These are phyloP conservation scores for Pseudogymnoascus sp. DNA, from an alignment of 2,329 filamentous ascomycete genomes.

Conservation along the genomic window DNA sequence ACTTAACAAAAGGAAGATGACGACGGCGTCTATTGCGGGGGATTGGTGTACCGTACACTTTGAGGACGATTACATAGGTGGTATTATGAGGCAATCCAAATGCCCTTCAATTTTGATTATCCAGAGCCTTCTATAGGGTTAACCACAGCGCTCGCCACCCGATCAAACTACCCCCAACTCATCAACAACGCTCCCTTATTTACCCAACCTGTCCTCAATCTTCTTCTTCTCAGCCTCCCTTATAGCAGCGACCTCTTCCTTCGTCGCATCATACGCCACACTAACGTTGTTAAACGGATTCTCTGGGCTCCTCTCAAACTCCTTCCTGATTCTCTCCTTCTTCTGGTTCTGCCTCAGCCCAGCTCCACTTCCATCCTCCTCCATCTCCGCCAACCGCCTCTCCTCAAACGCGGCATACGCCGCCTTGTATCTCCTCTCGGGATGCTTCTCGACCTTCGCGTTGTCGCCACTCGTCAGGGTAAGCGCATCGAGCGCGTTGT, in stretches of 20 bases:
- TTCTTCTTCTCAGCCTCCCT: constrained; percentile 59
- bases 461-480: constrained; percentile 50
- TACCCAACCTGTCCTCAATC: constrained; percentile 61
- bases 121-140: not conserved
- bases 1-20: not conserved
- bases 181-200: not conserved
- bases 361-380: constrained; percentile 62
- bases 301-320: constrained; percentile 89
- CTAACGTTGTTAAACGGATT: constrained; percentile 90
- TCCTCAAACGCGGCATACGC: constrained; percentile 79
- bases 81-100: not conserved
- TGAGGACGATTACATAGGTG: not conserved
- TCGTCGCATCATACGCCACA: constrained; percentile 66
- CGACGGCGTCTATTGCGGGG: not conserved
- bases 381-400: constrained; percentile 73
- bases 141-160: not conserved
- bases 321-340: constrained; percentile 74
- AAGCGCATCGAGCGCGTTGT: constrained; percentile 85
- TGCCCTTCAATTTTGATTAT: constrained; percentile 2
- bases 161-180: not conserved
- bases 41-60: not conserved
- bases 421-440: constrained; percentile 78
- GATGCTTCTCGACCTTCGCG: constrained; percentile 76
- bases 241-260: constrained; percentile 64
- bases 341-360: constrained; percentile 77